Evolutionary conservation across 2,329 filamentous ascomycete genomes (phyloP).

Genomic region (Stylonectria norvegica): DNA sequence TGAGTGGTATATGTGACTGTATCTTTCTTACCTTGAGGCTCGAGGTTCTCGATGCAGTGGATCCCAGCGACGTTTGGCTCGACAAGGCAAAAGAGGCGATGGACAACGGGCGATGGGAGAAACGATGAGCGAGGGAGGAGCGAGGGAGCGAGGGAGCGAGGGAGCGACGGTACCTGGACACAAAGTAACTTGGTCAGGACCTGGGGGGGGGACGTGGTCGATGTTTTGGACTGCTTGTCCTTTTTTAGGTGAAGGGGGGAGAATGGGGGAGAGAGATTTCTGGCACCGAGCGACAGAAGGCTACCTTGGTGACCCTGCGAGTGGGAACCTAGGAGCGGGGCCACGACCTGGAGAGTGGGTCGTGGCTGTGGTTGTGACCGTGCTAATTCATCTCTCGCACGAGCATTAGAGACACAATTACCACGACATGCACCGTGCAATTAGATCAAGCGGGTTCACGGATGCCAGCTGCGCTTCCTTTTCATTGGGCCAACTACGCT

Average conservation of each 20-base stretch:
- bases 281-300: conserved; percentile 27
- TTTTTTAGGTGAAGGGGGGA: conserved; percentile 34
- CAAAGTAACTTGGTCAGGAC: conserved; percentile 39
- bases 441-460: too few species aligned
- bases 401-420: too few species aligned
- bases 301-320: conserved; percentile 17
- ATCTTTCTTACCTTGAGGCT: too few species aligned
- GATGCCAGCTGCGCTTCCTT: too few species aligned
- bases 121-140: conserved; percentile 17
- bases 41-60: conserved; percentile 22
- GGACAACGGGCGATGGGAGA: conserved; percentile 13
- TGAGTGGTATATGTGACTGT: too few species aligned
- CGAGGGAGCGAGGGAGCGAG: conserved; percentile 25
- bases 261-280: conserved; percentile 29
- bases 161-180: conserved; percentile 35
- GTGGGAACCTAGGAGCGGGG: conserved; percentile 20
- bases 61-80: conserved; percentile 15
- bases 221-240: conserved; percentile 38
- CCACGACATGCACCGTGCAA: too few species aligned
- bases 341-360: too few species aligned
- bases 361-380: too few species aligned
- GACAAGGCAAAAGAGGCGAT: conserved; percentile 16
- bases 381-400: too few species aligned
- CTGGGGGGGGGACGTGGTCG: conserved; percentile 31
- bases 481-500: too few species aligned